Evolutionary conservation across 1,284 basidiomycete species (phyloP).

Genomic region (Violaceomyces palustris): DNA sequence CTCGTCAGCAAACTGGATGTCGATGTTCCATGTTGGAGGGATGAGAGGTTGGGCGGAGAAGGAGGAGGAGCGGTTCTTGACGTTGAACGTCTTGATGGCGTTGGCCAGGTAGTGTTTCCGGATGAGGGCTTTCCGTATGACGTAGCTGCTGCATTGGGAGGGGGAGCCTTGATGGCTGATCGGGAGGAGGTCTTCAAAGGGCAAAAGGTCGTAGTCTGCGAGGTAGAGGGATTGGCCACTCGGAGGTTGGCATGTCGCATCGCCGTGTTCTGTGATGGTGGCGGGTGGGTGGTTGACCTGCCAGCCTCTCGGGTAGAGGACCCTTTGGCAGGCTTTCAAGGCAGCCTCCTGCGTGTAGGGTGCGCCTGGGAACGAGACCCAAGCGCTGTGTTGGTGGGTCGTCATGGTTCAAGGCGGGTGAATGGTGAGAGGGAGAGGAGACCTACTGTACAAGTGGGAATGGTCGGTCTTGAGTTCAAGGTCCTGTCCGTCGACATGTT

Average conservation of each 20-base stretch:
- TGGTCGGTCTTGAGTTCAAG: neutral
- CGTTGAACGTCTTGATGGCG: slow-evolving; percentile 56
- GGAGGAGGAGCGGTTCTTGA: too few species aligned
- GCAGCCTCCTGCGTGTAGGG: slow-evolving; percentile 45
- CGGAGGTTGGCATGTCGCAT: slow-evolving; percentile 2
- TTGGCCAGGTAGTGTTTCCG: slow-evolving; percentile 87
- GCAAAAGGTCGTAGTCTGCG: slow-evolving; percentile 47
- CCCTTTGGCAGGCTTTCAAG: slow-evolving; percentile 13
- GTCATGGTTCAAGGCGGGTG: neutral
- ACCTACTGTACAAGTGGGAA: slow-evolving; percentile 1
- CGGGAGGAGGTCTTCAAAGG: slow-evolving; percentile 39
- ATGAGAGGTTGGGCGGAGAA: slow-evolving; percentile 51
- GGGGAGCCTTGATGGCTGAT: neutral
- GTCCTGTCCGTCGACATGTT: neutral
- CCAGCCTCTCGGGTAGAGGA: slow-evolving; percentile 32
- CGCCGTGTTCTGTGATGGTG: slow-evolving; percentile 1
- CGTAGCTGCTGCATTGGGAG: slow-evolving; percentile 72
- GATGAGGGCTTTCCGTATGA: slow-evolving; percentile 86
- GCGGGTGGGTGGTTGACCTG: slow-evolving; percentile 4
- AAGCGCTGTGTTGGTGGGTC: slow-evolving; percentile 16
- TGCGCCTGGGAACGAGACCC: slow-evolving; percentile 43
- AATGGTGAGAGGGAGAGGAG: slow-evolving; percentile 1
- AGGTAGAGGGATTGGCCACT: slow-evolving; percentile 27
- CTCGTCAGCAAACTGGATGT: slow-evolving; percentile 87
- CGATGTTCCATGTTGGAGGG: slow-evolving; percentile 80